A percentile compares a stretch with the other conserved stretches of the same genome.
Evolutionary conservation across 192 early-diverging fungal genomes (phyloP).

Genomic region (Kickxella alabastrina): DNA sequence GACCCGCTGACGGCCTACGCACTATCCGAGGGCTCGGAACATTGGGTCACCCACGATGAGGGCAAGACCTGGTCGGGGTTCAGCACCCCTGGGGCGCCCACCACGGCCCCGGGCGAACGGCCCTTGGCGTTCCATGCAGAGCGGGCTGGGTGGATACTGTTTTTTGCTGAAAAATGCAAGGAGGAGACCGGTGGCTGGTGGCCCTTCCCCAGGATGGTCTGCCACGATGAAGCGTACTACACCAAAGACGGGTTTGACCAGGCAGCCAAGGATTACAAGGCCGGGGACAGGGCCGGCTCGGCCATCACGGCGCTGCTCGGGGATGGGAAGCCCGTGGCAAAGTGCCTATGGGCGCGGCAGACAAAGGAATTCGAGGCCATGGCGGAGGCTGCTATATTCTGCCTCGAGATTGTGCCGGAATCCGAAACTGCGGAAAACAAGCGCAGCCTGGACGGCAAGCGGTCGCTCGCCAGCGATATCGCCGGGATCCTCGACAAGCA

Average conservation of each 20-base stretch:
- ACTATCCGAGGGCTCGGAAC: slow-evolving; percentile 26
- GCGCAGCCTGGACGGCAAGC: slow-evolving; percentile 1
- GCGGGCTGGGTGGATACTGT: slow-evolving; percentile 62
- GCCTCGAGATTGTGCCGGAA: slow-evolving; percentile 52
- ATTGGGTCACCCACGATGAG: slow-evolving; percentile 49
- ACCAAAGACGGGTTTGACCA: slow-evolving; percentile 67
- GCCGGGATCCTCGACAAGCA: slow-evolving; percentile 26
- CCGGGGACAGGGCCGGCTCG: slow-evolving; percentile 21
- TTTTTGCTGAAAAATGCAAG: slow-evolving; percentile 56
- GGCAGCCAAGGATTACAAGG: slow-evolving; percentile 52
- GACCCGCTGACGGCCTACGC: slow-evolving; percentile 55
- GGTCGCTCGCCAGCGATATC: slow-evolving; percentile 9
- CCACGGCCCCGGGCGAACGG: slow-evolving; percentile 34
- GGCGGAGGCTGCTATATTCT: slow-evolving; percentile 68
- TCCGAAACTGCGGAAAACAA: slow-evolving; percentile 10
- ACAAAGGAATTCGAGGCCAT: slow-evolving; percentile 59
- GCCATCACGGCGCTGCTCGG: slow-evolving; percentile 28
- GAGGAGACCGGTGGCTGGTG: slow-evolving; percentile 46
- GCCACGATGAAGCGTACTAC: slow-evolving; percentile 65
- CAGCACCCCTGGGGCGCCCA: slow-evolving; percentile 36
- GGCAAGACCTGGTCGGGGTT: slow-evolving; percentile 44
- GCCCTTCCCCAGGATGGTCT: slow-evolving; percentile 47
- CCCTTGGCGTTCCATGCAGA: slow-evolving; percentile 67
- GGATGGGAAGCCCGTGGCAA: slow-evolving; percentile 42
- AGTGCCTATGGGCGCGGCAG: slow-evolving; percentile 72